These are phyloP conservation scores for Maudiozyma bulderi DNA, from an alignment of 805 yeast species.

Conservation along the genomic window DNA sequence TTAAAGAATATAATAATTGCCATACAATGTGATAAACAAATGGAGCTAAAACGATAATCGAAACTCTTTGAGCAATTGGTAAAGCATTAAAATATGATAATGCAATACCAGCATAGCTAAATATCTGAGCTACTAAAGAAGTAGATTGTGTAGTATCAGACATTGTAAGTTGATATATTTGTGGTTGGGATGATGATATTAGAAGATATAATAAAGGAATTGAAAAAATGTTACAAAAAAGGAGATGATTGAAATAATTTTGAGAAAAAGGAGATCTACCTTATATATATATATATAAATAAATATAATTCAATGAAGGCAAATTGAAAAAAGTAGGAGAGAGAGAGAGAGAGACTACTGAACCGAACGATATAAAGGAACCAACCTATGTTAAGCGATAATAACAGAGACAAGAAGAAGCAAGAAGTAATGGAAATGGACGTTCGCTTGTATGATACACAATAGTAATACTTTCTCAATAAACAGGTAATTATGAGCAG, in stretches of 20 bases:
- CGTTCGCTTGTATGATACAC: too few relatives aligned
- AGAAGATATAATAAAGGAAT: not conserved
- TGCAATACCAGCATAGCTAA: constrained; percentile 13
- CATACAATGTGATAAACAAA: constrained; percentile 54
- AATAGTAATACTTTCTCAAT: too few relatives aligned
- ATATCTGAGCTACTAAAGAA: constrained; percentile 14
- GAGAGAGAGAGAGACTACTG: too few relatives aligned
- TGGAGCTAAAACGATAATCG: constrained; percentile 36
- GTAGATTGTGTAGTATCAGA: constrained; percentile 9
- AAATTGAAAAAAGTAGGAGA: too few relatives aligned
- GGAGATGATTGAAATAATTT: not conserved
- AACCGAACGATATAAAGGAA: too few relatives aligned
- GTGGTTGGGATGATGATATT: not conserved
- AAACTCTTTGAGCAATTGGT: constrained; percentile 30
- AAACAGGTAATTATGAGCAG: too few relatives aligned
- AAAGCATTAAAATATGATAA: constrained; percentile 23
- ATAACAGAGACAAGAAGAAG: too few relatives aligned
- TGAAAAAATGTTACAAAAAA: not conserved
- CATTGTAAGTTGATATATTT: not conserved
- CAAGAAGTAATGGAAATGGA: too few relatives aligned
- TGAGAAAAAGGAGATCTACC: too few relatives aligned
- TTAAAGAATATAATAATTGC: constrained; percentile 61
- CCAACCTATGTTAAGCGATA: too few relatives aligned
- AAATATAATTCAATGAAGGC: too few relatives aligned
- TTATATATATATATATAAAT: too few relatives aligned